Evolutionary conservation across 2,329 filamentous ascomycete genomes (phyloP).

Genomic region (Lecanicillium sp.): DNA sequence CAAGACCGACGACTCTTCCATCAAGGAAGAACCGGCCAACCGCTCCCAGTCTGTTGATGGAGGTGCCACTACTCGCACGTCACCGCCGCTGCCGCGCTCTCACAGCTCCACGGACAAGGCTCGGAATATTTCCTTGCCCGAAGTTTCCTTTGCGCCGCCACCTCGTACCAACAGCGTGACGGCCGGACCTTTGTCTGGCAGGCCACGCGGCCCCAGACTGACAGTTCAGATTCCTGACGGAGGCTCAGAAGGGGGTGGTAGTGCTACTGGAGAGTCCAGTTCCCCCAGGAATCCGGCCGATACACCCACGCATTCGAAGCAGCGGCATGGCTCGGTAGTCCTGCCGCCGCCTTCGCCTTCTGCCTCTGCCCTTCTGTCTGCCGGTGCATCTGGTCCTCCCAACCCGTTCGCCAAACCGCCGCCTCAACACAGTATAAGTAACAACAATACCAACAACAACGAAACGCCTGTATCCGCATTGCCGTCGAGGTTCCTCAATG

Average conservation of each 20-base stretch:
- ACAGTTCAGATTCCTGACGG: slow-evolving; percentile 96
- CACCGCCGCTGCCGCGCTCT: slow-evolving; percentile 48
- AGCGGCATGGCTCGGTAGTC: slow-evolving; percentile 59
- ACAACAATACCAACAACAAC: slow-evolving; percentile 21
- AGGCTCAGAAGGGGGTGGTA: slow-evolving; percentile 67
- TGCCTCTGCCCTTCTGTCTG: slow-evolving; percentile 76
- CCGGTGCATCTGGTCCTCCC: slow-evolving; percentile 84
- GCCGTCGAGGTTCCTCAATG: slow-evolving; percentile 83
- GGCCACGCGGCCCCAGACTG: slow-evolving; percentile 71
- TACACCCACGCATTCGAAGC: slow-evolving; percentile 47
- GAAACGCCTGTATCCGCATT: slow-evolving; percentile 84
- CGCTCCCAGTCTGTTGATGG: slow-evolving; percentile 62
- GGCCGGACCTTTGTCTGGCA: slow-evolving; percentile 44
- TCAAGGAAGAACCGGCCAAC: slow-evolving; percentile 33
- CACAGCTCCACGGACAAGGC: slow-evolving; percentile 40
- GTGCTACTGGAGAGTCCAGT: slow-evolving; percentile 65
- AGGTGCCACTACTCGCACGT: slow-evolving; percentile 45
- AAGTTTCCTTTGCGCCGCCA: slow-evolving; percentile 61
- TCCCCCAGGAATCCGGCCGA: slow-evolving; percentile 55
- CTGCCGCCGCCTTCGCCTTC: slow-evolving; percentile 91
- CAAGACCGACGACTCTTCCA: slow-evolving; percentile 44
- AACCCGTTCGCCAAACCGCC: slow-evolving; percentile 91
- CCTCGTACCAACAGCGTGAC: slow-evolving; percentile 73
- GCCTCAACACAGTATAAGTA: slow-evolving; percentile 58
- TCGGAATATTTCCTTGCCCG: slow-evolving; percentile 56